phyloP scores from a whole-genome alignment of 108 stramenopile genomes.

The Nitzschia inconspicua region DNA sequence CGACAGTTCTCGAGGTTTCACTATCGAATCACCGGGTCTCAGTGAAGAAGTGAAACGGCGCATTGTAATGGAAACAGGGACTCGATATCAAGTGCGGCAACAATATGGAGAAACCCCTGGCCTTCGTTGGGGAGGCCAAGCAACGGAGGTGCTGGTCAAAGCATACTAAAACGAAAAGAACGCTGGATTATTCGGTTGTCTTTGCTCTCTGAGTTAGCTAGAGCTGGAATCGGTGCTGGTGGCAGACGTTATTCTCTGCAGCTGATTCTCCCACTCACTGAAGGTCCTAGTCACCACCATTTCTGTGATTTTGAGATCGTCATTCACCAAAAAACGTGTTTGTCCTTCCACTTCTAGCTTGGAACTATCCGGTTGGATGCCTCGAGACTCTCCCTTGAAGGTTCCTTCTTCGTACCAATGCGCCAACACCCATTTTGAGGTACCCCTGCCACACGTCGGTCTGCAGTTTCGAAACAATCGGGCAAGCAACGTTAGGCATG shows the following conservation, averaged over 20 bases:
- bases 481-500: too few relatives aligned
- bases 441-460: conserved; percentile 27
- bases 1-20: conserved; percentile 35
- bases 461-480: too few relatives aligned
- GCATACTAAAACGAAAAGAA: too few relatives aligned
- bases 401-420: conserved; percentile 70
- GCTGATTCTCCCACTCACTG: conserved; percentile 56
- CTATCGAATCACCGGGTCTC: conserved; percentile 35
- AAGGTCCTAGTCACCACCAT: conserved; percentile 63
- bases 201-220: too few relatives aligned
- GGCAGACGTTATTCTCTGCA: too few relatives aligned
- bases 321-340: conserved; percentile 51
- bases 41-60: conserved; percentile 34
- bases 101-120: too few relatives aligned
- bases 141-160: too few relatives aligned
- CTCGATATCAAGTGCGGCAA: conserved; percentile 20
- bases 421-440: conserved; percentile 49
- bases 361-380: conserved; percentile 30
- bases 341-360: conserved; percentile 61
- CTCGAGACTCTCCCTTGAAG: conserved; percentile 45
- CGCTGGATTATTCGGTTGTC: too few relatives aligned
- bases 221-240: too few relatives aligned
- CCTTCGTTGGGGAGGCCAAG: too few relatives aligned
- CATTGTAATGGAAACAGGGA: conserved; percentile 42
- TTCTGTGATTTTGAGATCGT: conserved; percentile 41